These are phyloP conservation scores for Ustilago xerochloae DNA, from an alignment of 1,284 basidiomycete species.

Conservation along the genomic window DNA sequence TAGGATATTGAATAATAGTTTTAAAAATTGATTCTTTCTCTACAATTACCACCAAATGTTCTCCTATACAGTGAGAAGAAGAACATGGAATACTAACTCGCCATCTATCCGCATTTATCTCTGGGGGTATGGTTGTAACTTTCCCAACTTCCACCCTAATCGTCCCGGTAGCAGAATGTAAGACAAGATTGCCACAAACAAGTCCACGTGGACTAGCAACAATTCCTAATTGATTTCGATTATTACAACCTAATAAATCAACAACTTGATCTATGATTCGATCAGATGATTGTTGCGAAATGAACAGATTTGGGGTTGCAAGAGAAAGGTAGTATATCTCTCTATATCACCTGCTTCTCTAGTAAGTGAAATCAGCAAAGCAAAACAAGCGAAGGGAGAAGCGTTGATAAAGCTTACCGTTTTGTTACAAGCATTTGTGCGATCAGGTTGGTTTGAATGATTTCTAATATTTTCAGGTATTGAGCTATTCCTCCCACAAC, in stretches of 20 bases:
- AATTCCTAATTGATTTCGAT: slow-evolving; percentile 34
- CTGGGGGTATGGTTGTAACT: slow-evolving; percentile 9
- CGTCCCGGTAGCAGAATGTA: neutral
- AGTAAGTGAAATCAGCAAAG: no score
- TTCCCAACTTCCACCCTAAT: neutral
- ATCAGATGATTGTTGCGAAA: slow-evolving; percentile 46
- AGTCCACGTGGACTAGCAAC: slow-evolving; percentile 53
- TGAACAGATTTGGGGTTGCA: slow-evolving; percentile 36
- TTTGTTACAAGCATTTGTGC: slow-evolving; percentile 32
- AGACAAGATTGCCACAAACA: slow-evolving; percentile 23
- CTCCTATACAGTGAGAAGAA: neutral
- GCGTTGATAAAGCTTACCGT: slow-evolving; percentile 27
- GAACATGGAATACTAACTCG: slow-evolving; percentile 4
- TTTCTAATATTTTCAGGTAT: slow-evolving; percentile 35
- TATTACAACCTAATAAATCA: slow-evolving; percentile 9
- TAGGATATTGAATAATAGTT: slow-evolving; percentile 20
- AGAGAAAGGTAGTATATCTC: slow-evolving; percentile 57
- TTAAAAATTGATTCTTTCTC: slow-evolving; percentile 62
- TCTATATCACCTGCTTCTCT: no score
- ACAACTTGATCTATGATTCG: slow-evolving; percentile 29
- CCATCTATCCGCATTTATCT: slow-evolving; percentile 3
- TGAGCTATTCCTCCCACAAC: slow-evolving; percentile 27
- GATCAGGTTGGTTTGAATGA: slow-evolving; percentile 37
- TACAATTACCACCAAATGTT: slow-evolving; percentile 50
- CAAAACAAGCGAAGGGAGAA: neutral